These are phyloP conservation scores for Albizia julibrissin DNA, from an alignment of 306 rosid species.

Conservation along the genomic window DNA sequence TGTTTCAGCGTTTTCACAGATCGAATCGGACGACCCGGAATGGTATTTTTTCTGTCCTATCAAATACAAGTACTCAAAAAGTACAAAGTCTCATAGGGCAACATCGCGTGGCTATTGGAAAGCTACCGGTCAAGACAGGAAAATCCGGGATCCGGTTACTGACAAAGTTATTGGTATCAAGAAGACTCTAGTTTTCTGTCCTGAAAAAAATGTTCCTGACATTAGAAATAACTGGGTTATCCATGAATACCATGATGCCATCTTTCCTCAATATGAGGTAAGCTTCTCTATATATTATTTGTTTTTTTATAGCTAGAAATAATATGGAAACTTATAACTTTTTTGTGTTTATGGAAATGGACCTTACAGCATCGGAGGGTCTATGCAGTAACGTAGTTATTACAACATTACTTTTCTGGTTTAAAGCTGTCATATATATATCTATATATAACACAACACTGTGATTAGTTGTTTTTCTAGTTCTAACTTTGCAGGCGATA, in stretches of 20 bases:
- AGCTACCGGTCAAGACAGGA: slow-evolving; percentile 49
- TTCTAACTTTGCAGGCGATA: not conserved
- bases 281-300: no score
- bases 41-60: slow-evolving; percentile 63
- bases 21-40: slow-evolving; percentile 44
- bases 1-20: slow-evolving; percentile 29
- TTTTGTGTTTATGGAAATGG: no score
- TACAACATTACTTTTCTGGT: not conserved
- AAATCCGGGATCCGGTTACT: slow-evolving; percentile 26
- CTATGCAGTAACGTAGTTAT: no score
- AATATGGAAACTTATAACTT: not conserved
- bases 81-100: slow-evolving; percentile 39
- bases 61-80: slow-evolving; percentile 38
- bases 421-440: not conserved
- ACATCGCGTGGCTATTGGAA: slow-evolving; percentile 69
- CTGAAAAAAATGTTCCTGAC: no score
- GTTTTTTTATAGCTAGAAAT: not conserved
- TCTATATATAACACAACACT: not conserved
- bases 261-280: slow-evolving; percentile 41
- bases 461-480: not conserved
- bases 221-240: slow-evolving; percentile 75
- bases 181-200: no score
- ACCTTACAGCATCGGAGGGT: not conserved
- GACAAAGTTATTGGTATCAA: slow-evolving; percentile 49
- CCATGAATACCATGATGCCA: slow-evolving; percentile 57